phyloP scores from a whole-genome alignment of 1,284 basidiomycete species.

The Caloboletus inedulis region DNA sequence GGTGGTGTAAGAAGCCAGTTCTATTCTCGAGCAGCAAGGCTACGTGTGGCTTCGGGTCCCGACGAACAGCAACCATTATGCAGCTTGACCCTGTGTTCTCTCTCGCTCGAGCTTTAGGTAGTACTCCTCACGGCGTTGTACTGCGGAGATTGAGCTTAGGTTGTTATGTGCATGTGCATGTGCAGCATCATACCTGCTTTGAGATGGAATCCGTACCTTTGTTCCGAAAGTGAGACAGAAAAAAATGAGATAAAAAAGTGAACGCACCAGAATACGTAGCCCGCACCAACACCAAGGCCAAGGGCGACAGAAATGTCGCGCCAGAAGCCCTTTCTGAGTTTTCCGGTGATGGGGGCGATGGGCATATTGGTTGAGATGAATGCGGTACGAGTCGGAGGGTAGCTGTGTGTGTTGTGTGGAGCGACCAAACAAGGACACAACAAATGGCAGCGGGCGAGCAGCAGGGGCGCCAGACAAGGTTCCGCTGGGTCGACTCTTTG shows the following conservation, averaged over 20 bases:
- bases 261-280: slow-evolving; percentile 77
- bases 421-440: slow-evolving; percentile 37
- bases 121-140: slow-evolving; percentile 75
- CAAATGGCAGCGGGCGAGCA: slow-evolving; percentile 21
- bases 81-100: slow-evolving; percentile 35
- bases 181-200: slow-evolving; percentile 56
- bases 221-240: slow-evolving; percentile 14
- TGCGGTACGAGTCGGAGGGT: slow-evolving; percentile 31
- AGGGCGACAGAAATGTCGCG: slow-evolving; percentile 70
- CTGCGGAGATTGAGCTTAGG: slow-evolving; percentile 40
- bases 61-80: not conserved
- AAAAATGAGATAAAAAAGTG: slow-evolving; percentile 5
- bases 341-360: slow-evolving; percentile 85
- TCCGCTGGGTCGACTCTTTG: slow-evolving; percentile 20
- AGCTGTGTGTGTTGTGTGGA: not conserved
- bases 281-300: slow-evolving; percentile 68
- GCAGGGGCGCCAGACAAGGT: slow-evolving; percentile 19
- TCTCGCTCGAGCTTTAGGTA: slow-evolving; percentile 77
- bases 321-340: slow-evolving; percentile 85
- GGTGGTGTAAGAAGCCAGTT: not conserved
- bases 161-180: not conserved
- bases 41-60: not conserved
- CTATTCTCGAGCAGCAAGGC: not conserved
- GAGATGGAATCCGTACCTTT: slow-evolving; percentile 81
- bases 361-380: slow-evolving; percentile 46